phyloP scores from a whole-genome alignment of 129 eudicot genomes.

The Daucus carota region DNA sequence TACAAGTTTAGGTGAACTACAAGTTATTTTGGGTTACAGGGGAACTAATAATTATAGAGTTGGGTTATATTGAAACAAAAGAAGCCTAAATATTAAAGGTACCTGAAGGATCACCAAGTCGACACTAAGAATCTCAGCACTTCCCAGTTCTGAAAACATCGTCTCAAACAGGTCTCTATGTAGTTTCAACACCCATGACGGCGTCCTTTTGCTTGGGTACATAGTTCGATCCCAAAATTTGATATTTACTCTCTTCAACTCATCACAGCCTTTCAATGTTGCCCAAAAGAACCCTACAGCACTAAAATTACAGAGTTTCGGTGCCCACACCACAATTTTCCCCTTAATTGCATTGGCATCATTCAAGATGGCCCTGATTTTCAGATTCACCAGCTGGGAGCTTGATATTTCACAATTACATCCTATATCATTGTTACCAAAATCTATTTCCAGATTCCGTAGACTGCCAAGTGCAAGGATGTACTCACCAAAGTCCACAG shows the following conservation, averaged over 20 bases:
- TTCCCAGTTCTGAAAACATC: background rate
- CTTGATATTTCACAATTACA: background rate
- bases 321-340: background rate
- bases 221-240: background rate
- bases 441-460: background rate
- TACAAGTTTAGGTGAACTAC: background rate
- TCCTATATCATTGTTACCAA: background rate
- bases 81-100: background rate
- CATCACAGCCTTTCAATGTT: background rate
- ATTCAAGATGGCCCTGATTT: background rate
- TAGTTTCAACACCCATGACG: background rate
- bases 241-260: background rate
- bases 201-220: background rate
- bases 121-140: background rate
- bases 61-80: background rate
- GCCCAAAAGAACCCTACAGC: background rate
- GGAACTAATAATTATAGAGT: background rate
- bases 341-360: background rate
- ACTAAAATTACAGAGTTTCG: background rate
- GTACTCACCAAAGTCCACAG: background rate
- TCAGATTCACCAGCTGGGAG: background rate
- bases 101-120: background rate
- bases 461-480: background rate
- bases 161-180: background rate
- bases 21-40: background rate